A percentile compares a stretch with the other conserved stretches of the same genome.
These are phyloP conservation scores for Pythium oligandrum DNA, from an alignment of 352 stramenopile species.

Conservation along the genomic window DNA sequence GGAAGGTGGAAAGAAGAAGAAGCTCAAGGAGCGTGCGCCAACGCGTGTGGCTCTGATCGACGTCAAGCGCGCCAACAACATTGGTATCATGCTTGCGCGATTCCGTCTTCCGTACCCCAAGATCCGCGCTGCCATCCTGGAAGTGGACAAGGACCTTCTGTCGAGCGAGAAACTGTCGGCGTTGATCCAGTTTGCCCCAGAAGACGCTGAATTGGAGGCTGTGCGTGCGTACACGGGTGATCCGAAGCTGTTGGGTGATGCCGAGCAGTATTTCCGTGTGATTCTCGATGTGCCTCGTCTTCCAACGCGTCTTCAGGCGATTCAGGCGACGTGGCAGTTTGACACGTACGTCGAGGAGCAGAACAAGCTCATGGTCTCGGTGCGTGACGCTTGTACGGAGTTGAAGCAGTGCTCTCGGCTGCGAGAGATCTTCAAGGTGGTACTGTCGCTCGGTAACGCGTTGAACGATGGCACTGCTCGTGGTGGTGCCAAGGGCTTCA, in stretches of 20 bases:
- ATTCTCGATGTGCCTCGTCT: constrained; percentile 64
- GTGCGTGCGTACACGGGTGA: constrained; percentile 62
- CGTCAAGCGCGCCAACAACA: constrained; percentile 82
- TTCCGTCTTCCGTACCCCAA: constrained; percentile 81
- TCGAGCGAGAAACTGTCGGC: constrained; percentile 68
- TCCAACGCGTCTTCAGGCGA: constrained; percentile 61
- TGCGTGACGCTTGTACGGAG: constrained; percentile 87
- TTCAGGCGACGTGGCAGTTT: constrained; percentile 83
- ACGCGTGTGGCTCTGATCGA: constrained; percentile 80
- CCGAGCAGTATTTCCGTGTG: constrained; percentile 75
- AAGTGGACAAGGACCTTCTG: constrained; percentile 74
- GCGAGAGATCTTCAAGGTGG: constrained; percentile 80
- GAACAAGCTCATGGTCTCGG: constrained; percentile 64
- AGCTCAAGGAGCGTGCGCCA: constrained; percentile 46
- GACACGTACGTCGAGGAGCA: constrained; percentile 80
- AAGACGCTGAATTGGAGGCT: constrained; percentile 63
- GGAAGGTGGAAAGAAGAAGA: constrained; percentile 36
- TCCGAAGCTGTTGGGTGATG: constrained; percentile 68
- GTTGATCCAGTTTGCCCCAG: constrained; percentile 74
- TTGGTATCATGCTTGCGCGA: constrained; percentile 81
- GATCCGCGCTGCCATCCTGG: constrained; percentile 68
- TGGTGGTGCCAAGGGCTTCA: constrained; percentile 86
- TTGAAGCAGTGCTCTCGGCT: constrained; percentile 86
- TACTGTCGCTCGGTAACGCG: constrained; percentile 87
- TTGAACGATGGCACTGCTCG: constrained; percentile 84